These are phyloP conservation scores for Pichia heedii DNA, from an alignment of 805 yeast genomes.

Conservation along the genomic window DNA sequence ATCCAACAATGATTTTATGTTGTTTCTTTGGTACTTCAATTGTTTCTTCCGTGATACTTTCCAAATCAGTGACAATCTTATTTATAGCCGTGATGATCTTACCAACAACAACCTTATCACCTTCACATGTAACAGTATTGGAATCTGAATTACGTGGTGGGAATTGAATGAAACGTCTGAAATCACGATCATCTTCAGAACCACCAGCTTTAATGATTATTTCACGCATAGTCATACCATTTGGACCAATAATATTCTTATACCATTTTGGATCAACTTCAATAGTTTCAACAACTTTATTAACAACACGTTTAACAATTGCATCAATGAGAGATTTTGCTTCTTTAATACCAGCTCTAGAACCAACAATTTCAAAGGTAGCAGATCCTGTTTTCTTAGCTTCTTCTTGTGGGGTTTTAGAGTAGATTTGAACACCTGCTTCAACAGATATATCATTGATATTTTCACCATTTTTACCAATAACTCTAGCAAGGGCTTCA, in stretches of 20 bases:
- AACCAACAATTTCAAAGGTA: conserved; percentile 67
- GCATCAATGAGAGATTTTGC: conserved; percentile 57
- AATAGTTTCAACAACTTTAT: conserved; percentile 46
- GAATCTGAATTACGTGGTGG: conserved; percentile 62
- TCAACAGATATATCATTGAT: conserved; percentile 73
- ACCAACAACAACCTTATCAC: conserved; percentile 66
- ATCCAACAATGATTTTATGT: conserved; percentile 72
- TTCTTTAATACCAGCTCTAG: conserved; percentile 61
- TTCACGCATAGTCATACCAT: conserved; percentile 64
- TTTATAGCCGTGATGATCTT: conserved; percentile 55
- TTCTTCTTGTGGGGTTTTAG: conserved; percentile 31
- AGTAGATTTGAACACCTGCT: conserved; percentile 49
- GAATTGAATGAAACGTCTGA: conserved; percentile 50
- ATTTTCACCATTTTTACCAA: conserved; percentile 82
- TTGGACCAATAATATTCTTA: conserved; percentile 67
- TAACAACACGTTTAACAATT: conserved; percentile 58
- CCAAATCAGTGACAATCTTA: conserved; percentile 53
- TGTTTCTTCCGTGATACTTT: conserved; percentile 45
- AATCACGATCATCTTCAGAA: conserved; percentile 36
- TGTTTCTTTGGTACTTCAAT: conserved; percentile 59
- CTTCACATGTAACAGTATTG: conserved; percentile 53
- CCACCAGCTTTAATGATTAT: conserved; percentile 78
- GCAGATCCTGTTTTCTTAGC: conserved; percentile 42
- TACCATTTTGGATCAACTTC: conserved; percentile 69
- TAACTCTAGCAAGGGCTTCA: conserved; percentile 71